A percentile compares a stretch with the other conserved stretches of the same genome.
Conservation (phyloP, 192 early-diverging fungal genomes). For the Piromyces sp. region DNA sequence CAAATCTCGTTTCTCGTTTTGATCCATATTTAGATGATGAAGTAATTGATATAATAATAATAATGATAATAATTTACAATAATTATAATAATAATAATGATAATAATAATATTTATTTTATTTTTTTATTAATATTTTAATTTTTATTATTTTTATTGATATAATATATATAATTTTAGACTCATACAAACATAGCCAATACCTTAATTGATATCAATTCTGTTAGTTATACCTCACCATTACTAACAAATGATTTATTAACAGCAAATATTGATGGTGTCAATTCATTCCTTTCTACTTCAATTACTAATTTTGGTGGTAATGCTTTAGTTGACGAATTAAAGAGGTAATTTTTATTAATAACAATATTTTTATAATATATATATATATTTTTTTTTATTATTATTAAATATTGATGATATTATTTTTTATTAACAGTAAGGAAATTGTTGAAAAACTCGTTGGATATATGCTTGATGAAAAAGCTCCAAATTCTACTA, state of each 20-base stretch:
- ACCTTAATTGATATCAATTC: neutral
- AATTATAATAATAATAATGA: too few species aligned
- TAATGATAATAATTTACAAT: slow-evolving; percentile 1
- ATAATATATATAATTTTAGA: neutral
- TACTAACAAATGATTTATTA: neutral
- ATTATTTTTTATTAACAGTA: slow-evolving; percentile 28
- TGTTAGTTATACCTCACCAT: slow-evolving; percentile 4
- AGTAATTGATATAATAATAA: slow-evolving; percentile 15
- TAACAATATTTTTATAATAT: neutral
- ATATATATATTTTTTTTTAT: slow-evolving; percentile 10
- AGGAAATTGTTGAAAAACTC: slow-evolving; percentile 55
- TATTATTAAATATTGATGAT: neutral
- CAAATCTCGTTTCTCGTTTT: slow-evolving; percentile 54
- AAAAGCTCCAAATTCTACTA: slow-evolving; percentile 58
- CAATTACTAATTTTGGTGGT: slow-evolving; percentile 12
- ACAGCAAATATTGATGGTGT: neutral
- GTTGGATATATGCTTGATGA: slow-evolving; percentile 74
- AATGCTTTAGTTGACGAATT: slow-evolving; percentile 29
- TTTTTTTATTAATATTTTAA: neutral
- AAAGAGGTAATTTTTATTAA: slow-evolving; percentile 6
- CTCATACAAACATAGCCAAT: neutral
- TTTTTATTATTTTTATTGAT: too few species aligned
- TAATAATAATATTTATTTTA: too few species aligned
- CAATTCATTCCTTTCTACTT: neutral
- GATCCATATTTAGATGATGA: slow-evolving; percentile 67